Base-by-base conservation (phyloP, 2,329 filamentous ascomycete genomes). In the Dactylellina sp. region DNA sequence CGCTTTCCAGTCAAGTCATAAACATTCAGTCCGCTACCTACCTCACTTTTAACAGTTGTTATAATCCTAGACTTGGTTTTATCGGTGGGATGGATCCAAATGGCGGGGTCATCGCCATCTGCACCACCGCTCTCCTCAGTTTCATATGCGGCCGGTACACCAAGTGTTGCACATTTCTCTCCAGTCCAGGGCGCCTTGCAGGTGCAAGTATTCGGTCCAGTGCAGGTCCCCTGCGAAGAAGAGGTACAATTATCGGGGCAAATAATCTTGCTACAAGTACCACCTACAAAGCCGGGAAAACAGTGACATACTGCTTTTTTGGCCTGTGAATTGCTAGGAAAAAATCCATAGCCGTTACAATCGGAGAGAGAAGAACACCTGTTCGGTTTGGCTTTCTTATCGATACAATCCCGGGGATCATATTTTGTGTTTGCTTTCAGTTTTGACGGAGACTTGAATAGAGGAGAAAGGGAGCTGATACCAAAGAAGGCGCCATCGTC, bases 41-140 rank as follows among this genome's bases (percentile, higher is more conserved):
- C 77, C 3, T 82, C 81, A 0, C 84, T 85, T 76, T 86, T 86
- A 11, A 83, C 84, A 0, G 85, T 86, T 0, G 84, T 85, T 28
- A 86, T 83, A 35, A 86, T 83, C 16, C 81, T 84, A 3, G 85
- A 86, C 0, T 80, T 77, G 1, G 78, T 76, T 20, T 18, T 65
- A 32, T 49, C 56, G 16, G 60, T 75, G 0, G 83, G 82, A 0
- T 83, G 83, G 56, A 85, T 82, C 83, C 83, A 85, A 22, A 85
- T 82, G 0, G 83, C 83, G 0, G 84, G 83, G 53, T 85, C 83
- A 37, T 85, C 83, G 0, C 83, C 83, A 22, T 85, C 83, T 0
- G 77, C 82, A 0, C 82, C 83, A 37, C 63, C 63, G 14, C 81
- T 82, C 9, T 81, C 80, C 11, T 84, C 82, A 0, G 83, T 84